Conservation (phyloP, 495 filamentous ascomycete genomes). For the Pseudoneurospora amorphoporcata region DNA sequence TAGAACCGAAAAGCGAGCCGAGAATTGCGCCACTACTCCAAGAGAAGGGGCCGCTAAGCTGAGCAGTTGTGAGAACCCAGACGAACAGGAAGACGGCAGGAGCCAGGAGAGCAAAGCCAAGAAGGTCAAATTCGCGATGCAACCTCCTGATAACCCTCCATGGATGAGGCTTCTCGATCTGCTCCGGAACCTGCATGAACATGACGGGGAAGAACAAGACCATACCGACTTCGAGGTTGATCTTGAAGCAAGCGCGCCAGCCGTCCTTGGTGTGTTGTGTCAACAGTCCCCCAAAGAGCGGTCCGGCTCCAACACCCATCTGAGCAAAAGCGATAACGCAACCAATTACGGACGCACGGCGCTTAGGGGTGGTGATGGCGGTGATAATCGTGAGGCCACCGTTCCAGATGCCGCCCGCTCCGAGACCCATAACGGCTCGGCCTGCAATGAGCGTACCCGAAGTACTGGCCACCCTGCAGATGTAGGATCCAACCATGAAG, state of each 20-base stretch:
- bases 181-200: conserved; percentile 37
- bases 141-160: conserved; percentile 24
- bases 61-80: conserved; percentile 60
- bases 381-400: conserved; percentile 28
- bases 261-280: conserved; percentile 26
- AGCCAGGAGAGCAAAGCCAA: conserved; percentile 54
- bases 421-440: conserved; percentile 44
- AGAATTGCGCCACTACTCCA: conserved; percentile 58
- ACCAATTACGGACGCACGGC: conserved; percentile 27
- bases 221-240: conserved; percentile 59
- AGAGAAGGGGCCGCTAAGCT: conserved; percentile 64
- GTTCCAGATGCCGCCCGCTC: conserved; percentile 29
- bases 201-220: conserved; percentile 47
- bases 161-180: conserved; percentile 28
- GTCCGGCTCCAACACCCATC: conserved; percentile 58
- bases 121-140: conserved; percentile 52
- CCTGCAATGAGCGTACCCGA: conserved; percentile 43
- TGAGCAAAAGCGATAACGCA: conserved; percentile 45
- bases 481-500: conserved; percentile 38
- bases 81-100: conserved; percentile 43
- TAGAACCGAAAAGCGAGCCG: conserved; percentile 52
- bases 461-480: conserved; percentile 40
- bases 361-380: conserved; percentile 24
- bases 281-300: conserved; percentile 47
- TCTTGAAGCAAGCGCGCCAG: conserved; percentile 61